phyloP scores from a whole-genome alignment of 305 asterid species.

The Ilex paraguariensis region DNA sequence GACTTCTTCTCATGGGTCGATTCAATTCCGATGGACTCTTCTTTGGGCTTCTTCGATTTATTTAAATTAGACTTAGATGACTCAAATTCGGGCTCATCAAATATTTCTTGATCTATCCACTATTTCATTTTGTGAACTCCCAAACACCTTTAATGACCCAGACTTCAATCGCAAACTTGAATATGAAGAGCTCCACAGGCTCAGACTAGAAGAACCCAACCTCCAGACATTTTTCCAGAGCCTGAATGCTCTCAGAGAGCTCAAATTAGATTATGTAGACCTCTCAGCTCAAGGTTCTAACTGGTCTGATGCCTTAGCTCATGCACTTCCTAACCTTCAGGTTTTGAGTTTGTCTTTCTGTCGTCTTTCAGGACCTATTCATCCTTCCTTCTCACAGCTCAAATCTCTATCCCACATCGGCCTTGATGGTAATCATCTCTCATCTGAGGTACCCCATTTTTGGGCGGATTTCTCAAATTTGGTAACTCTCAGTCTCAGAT shows the following conservation, averaged over 20 bases:
- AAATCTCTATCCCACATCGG: too few species aligned
- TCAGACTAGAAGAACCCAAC: constrained; percentile 11
- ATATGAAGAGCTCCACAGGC: not conserved
- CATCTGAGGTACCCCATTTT: too few species aligned
- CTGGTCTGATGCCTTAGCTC: constrained; percentile 1
- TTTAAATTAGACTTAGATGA: too few species aligned
- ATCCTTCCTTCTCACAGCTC: too few species aligned
- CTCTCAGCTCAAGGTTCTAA: constrained; percentile 24
- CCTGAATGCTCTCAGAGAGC: constrained; percentile 10
- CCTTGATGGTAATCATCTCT: too few species aligned
- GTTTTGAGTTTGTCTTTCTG: not conserved
- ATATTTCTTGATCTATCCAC: not conserved
- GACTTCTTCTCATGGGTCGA: too few species aligned
- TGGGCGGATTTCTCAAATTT: too few species aligned
- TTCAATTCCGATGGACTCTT: too few species aligned
- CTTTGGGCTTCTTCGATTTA: too few species aligned
- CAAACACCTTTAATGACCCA: not conserved
- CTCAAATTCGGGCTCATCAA: too few species aligned
- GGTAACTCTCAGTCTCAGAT: too few species aligned
- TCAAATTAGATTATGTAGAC: constrained; percentile 22
- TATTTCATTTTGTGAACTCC: not conserved
- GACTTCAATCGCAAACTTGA: not conserved
- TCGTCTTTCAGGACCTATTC: not conserved
- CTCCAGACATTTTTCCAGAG: constrained; percentile 18
- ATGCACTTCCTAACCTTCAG: constrained; percentile 15